Evolutionary conservation across 768 basidiomycete species (phyloP).

Genomic region (Boletus coccyginus): DNA sequence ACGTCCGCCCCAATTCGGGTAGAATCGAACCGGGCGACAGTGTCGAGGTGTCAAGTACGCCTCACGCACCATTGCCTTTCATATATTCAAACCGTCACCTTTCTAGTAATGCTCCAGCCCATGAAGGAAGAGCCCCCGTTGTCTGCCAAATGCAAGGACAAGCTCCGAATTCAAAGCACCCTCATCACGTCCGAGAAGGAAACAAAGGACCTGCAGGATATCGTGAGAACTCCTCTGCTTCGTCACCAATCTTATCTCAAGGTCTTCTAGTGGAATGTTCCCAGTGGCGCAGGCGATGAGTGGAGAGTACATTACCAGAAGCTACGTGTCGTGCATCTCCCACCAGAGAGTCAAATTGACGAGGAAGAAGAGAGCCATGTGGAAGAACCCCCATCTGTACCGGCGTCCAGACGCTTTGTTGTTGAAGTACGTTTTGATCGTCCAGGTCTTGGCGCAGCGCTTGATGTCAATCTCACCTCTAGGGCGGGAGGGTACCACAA

Average conservation of each 20-base stretch:
- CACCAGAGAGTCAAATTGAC: slow-evolving; percentile 77
- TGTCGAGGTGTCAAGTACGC: slow-evolving; percentile 88
- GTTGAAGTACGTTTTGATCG: slow-evolving; percentile 37
- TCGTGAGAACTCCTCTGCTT: slow-evolving; percentile 54
- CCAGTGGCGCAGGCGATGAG: slow-evolving; percentile 50
- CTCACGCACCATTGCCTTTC: slow-evolving; percentile 12
- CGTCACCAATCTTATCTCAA: slow-evolving; percentile 7
- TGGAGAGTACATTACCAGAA: slow-evolving; percentile 89
- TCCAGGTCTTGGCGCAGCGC: background rate
- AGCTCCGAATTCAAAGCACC: slow-evolving; percentile 97
- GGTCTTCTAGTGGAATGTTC: slow-evolving; percentile 55
- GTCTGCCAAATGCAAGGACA: slow-evolving; percentile 96
- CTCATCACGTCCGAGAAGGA: slow-evolving; percentile 89
- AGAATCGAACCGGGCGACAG: slow-evolving; percentile 94
- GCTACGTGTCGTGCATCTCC: slow-evolving; percentile 85
- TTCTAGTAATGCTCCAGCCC: slow-evolving; percentile 89
- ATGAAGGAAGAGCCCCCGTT: slow-evolving; percentile 93
- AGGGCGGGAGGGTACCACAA: slow-evolving; percentile 40
- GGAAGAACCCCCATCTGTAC: slow-evolving; percentile 10
- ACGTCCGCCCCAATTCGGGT: slow-evolving; percentile 97
- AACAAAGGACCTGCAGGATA: slow-evolving; percentile 69
- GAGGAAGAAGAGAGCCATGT: slow-evolving; percentile 68
- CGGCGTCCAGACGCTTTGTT: slow-evolving; percentile 20
- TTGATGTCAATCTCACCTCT: slow-evolving; percentile 6
- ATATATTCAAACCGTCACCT: slow-evolving; percentile 1